Evolutionary conservation across 1,284 basidiomycete genomes (phyloP).

Genomic region (Boletus semigastroideus): DNA sequence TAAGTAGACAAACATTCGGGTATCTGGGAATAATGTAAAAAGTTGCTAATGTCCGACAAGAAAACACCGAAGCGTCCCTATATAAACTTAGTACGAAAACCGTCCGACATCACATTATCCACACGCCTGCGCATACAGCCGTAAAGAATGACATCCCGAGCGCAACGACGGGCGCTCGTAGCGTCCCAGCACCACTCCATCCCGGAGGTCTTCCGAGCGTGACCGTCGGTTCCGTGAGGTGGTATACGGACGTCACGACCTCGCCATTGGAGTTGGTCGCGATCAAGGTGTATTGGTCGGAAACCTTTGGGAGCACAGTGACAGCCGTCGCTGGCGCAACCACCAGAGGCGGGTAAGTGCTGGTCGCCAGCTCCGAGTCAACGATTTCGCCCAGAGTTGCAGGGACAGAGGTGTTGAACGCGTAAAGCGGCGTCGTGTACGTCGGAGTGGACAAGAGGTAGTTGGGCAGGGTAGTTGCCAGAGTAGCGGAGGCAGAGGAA

Average conservation of each 20-base stretch:
- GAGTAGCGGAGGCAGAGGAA: slow-evolving; percentile 61
- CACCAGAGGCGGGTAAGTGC: slow-evolving; percentile 64
- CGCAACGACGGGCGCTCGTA: slow-evolving; percentile 10
- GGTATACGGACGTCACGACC: slow-evolving; percentile 45
- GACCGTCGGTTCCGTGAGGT: slow-evolving; percentile 38
- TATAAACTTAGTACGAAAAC: not conserved
- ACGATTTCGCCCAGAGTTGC: slow-evolving; percentile 55
- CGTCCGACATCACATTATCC: slow-evolving; percentile 18
- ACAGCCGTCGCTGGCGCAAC: slow-evolving; percentile 35
- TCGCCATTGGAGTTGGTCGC: slow-evolving; percentile 46
- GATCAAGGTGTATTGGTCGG: slow-evolving; percentile 44
- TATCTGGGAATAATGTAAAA: no score
- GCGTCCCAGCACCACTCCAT: slow-evolving; percentile 18
- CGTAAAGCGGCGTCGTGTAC: slow-evolving; percentile 64
- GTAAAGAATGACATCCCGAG: slow-evolving; percentile 16
- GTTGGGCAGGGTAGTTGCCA: slow-evolving; percentile 76
- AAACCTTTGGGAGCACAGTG: slow-evolving; percentile 50
- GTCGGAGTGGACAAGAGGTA: slow-evolving; percentile 67
- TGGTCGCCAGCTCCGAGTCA: slow-evolving; percentile 59
- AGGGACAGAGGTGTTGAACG: slow-evolving; percentile 67
- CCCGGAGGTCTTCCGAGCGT: slow-evolving; percentile 53
- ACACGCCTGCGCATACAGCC: slow-evolving; percentile 9
- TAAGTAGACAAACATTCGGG: no score
- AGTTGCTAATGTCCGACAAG: not conserved
- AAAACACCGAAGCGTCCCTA: not conserved